A percentile compares a stretch with the other conserved stretches of the same genome.
These are phyloP conservation scores for Ascochyta clinopodiicola DNA, from an alignment of 2,329 filamentous ascomycete genomes.

Conservation along the genomic window DNA sequence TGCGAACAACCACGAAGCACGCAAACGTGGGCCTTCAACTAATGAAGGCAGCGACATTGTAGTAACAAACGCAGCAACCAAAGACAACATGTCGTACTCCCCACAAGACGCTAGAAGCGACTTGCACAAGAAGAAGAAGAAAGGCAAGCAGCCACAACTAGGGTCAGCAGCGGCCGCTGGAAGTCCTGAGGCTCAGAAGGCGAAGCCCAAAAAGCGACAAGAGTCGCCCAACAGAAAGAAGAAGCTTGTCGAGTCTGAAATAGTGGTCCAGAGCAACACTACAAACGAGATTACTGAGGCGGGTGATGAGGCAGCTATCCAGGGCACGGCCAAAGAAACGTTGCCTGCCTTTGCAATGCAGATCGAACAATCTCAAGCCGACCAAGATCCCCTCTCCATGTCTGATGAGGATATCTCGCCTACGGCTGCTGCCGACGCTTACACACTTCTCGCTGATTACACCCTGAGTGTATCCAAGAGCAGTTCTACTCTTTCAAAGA, in stretches of 20 bases:
- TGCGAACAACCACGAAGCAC: slow-evolving; percentile 2
- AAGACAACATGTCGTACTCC: slow-evolving; percentile 32
- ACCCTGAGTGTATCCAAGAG: neutral
- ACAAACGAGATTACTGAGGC: neutral
- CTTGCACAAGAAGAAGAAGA: slow-evolving; percentile 27
- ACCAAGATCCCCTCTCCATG: neutral
- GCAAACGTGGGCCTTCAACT: neutral
- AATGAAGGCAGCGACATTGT: neutral
- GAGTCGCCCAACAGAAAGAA: slow-evolving; percentile 20
- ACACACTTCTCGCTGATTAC: neutral
- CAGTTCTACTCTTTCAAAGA: neutral
- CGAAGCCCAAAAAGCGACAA: slow-evolving; percentile 24
- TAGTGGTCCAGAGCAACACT: too few relatives aligned
- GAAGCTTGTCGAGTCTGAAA: neutral
- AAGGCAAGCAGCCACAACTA: slow-evolving; percentile 11
- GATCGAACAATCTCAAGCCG: neutral
- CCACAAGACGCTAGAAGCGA: slow-evolving; percentile 48
- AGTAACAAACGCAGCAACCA: neutral
- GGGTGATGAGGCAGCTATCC: neutral
- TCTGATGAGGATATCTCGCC: neutral
- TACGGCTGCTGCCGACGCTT: neutral
- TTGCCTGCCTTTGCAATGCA: neutral
- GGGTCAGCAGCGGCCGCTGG: neutral
- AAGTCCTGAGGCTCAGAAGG: slow-evolving; percentile 26
- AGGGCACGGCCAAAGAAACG: neutral